phyloP scores from a whole-genome alignment of 192 early-diverging fungal species.

The Dissophora ornata region DNA sequence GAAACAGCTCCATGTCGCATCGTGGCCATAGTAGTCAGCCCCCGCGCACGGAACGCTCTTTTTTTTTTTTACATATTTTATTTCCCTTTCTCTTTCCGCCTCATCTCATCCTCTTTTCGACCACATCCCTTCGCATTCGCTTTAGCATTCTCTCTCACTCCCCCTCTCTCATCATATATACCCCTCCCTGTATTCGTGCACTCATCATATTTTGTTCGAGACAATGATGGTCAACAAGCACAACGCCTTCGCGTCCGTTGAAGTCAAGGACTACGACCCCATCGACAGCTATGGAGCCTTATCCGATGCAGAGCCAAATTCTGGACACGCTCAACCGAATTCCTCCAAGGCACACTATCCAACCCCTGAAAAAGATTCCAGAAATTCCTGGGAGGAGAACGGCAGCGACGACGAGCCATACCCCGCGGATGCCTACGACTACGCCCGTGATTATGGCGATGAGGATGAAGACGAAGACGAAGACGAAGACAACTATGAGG shows the following conservation, averaged over 20 bases:
- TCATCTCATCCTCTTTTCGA: neutral
- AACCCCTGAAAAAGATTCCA: slow-evolving; percentile 15
- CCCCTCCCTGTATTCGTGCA: no score
- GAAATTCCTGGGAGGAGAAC: slow-evolving; percentile 44
- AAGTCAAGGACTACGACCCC: slow-evolving; percentile 24
- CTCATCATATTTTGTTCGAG: neutral
- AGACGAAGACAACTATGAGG: slow-evolving; percentile 10
- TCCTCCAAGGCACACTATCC: neutral
- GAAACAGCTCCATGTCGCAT: no score
- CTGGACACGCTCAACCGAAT: neutral
- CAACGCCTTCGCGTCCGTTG: slow-evolving; percentile 8
- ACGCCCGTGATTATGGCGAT: slow-evolving; percentile 15
- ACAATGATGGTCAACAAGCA: slow-evolving; percentile 46
- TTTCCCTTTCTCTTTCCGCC: slow-evolving; percentile 3
- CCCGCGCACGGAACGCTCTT: neutral
- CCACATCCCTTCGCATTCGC: neutral
- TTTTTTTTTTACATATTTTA: slow-evolving; percentile 1
- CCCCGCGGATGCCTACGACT: slow-evolving; percentile 20
- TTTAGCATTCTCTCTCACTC: neutral
- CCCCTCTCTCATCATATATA: neutral
- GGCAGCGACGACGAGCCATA: slow-evolving; percentile 44
- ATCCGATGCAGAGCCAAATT: slow-evolving; percentile 12
- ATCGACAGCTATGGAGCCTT: slow-evolving; percentile 11
- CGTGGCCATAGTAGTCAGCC: no score
- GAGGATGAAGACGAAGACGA: slow-evolving; percentile 11